Base-by-base conservation (phyloP, 2,329 filamentous ascomycete genomes). In the Monilinia aucupariae region DNA sequence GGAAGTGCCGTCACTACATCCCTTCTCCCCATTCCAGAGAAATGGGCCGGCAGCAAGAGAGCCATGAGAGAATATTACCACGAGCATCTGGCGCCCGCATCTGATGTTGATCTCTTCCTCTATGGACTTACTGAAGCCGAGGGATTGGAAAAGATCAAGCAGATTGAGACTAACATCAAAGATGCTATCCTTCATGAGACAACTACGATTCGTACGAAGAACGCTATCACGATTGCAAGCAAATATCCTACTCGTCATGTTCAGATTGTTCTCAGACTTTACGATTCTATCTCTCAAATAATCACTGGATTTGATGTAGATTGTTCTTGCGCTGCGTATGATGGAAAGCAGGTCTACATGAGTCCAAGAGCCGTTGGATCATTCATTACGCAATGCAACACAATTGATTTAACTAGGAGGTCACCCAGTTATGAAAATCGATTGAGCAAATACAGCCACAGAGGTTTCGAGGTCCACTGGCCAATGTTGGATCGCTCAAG, bases 241-340 rank as follows among this genome's bases (percentile, higher is more conserved):
- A 87, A 93, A 73, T 92, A 94, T 71, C 91, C 91, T 0, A 91
- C 86, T 43, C 86, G 91, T 2, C 91, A 96, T 72, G 82, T 96
- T 4, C 90, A 85, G 80, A 91, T 96, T 69, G 91, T 96, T 27
- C 80, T 96, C 37, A 87, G 91, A 43, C 85, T 94, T 45, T 96
- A 96, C 78, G 90, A 91, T 71, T 92, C 87, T 0, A 77, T 96
- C 52, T 88, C 89, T 0, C 90, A 96, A 73, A 92, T 96, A 43
- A 80, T 96, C 30, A 91, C 91, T 3, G 91, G 91, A 0, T 96
- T 96, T 69, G 91, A 96, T 69, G 91, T 96, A 55, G 91, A 94
- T 72, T 92, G 88, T 72, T 88, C 90, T 0, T 90, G 90, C 65
- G 88, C 86, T 30, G 90, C 90, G 3, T 96, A 89, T 69, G 85